Evolutionary conservation across 78 protist genomes (phyloP).

Genomic region (Dictyostelium firmibasis): DNA sequence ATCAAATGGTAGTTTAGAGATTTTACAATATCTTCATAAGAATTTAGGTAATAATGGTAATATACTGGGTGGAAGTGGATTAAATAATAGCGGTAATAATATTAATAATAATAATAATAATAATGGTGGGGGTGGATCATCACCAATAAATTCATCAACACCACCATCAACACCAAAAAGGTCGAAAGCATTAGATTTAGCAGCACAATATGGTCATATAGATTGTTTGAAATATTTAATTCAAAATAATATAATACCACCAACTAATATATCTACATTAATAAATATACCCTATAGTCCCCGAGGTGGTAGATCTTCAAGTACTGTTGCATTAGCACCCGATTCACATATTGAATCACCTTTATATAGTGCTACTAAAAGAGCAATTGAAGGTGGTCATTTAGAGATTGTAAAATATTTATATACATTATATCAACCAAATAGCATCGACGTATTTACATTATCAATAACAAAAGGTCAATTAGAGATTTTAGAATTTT

Average conservation of each 20-base stretch:
- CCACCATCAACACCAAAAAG: slow-evolving; percentile 4
- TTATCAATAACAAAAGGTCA: neutral
- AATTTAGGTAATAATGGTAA: neutral
- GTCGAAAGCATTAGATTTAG: neutral
- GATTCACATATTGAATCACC: neutral
- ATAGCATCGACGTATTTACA: neutral
- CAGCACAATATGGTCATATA: slow-evolving; percentile 16
- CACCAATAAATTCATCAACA: neutral
- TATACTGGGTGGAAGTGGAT: neutral
- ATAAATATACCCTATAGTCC: neutral
- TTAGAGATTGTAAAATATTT: slow-evolving; percentile 10
- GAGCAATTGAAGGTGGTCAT: slow-evolving; percentile 1
- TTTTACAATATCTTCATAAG: neutral
- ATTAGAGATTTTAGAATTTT: neutral
- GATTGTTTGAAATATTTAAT: neutral
- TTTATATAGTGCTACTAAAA: neutral
- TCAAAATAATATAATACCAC: slow-evolving; percentile 15
- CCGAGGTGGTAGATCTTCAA: neutral
- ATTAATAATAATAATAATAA: neutral
- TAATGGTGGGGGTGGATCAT: neutral
- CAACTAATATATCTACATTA: neutral
- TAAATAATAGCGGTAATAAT: too few relatives aligned
- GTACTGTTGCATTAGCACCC: neutral
- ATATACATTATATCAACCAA: neutral
- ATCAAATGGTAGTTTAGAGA: slow-evolving; percentile 5